Base-by-base conservation (phyloP, 2,329 filamentous ascomycete genomes). In the Intubia oerlemansii region DNA sequence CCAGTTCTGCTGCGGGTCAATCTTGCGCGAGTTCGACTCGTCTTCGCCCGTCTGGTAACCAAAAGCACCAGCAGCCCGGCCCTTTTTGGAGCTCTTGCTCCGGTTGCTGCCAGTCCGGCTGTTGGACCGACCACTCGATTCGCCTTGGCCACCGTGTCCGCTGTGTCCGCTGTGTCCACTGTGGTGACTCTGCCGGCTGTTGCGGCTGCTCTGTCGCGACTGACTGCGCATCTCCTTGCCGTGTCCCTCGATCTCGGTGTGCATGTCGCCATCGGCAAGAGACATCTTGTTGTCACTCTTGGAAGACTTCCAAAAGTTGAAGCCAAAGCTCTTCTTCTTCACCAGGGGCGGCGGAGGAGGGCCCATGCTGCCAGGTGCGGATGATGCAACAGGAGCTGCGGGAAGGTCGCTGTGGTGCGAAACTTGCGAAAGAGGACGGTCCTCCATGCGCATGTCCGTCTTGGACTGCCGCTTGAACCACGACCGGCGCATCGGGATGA, bases 1-100 rank as follows among this genome's bases (percentile, higher is more conserved):
- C 84, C 85, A 93, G 40, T 76, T 91, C 43, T 81, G 72, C 44
- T 70, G 73, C 17, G 68, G 62, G 36, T 69, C 70, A 42, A 65
- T 76, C 49, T 60, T 61, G 32, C 61, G 60, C 45, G 36, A 51
- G 52, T 48, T 47, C 34, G 46, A 47, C 17, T 48, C 46, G 18
- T 48, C 19, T 21, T 21, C 49, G 17, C 49, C 49, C 13, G 46
- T 42, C 35, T 35, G 32, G 18, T 33, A 27, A 23, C 31, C 33
- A 17, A 29, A 24, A 7, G n/a, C 17, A 21, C 22, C 24, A 12
- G 24, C 22, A 4, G 24, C 21, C 9, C 30, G 30, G 21, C 15
- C 7, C 15, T 34, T 28, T 14, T 27, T 21, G 23, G 29, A 34
- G 17, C 10, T 24, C 30, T 29, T 34, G 24, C 24, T 29, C 15